phyloP scores from a whole-genome alignment of 2,329 filamentous ascomycete species.

The Colletotrichum liriopes region DNA sequence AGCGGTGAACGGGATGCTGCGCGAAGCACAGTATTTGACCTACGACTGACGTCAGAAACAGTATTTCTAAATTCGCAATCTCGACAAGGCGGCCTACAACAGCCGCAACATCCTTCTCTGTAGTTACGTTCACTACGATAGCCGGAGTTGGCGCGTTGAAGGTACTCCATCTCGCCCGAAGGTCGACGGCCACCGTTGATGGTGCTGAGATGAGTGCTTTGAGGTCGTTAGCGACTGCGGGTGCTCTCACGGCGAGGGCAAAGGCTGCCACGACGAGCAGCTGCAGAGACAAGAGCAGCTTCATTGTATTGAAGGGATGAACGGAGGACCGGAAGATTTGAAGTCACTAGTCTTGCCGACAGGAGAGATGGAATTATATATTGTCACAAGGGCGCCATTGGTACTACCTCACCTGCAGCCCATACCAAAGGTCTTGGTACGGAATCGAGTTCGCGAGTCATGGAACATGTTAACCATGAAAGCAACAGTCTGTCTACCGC shows the following conservation, averaged over 20 bases:
- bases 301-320: background rate
- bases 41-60: background rate
- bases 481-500: background rate
- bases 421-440: background rate
- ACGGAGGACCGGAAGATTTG: no score
- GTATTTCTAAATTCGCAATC: no score
- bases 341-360: background rate
- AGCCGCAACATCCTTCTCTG: slow-evolving; percentile 22
- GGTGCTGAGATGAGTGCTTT: slow-evolving; percentile 10
- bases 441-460: background rate
- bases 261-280: background rate
- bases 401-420: background rate
- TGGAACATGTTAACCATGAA: background rate
- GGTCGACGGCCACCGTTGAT: background rate
- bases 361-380: background rate
- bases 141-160: slow-evolving; percentile 18
- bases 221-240: slow-evolving; percentile 3
- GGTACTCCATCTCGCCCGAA: slow-evolving; percentile 25
- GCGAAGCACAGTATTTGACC: slow-evolving; percentile 36
- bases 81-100: slow-evolving; percentile 9
- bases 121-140: slow-evolving; percentile 21
- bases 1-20: slow-evolving; percentile 29
- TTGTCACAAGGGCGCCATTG: background rate
- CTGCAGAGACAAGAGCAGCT: background rate
- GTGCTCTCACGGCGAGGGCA: background rate